phyloP scores from a whole-genome alignment of 352 stramenopile species.

The Pythium rishiriense region DNA sequence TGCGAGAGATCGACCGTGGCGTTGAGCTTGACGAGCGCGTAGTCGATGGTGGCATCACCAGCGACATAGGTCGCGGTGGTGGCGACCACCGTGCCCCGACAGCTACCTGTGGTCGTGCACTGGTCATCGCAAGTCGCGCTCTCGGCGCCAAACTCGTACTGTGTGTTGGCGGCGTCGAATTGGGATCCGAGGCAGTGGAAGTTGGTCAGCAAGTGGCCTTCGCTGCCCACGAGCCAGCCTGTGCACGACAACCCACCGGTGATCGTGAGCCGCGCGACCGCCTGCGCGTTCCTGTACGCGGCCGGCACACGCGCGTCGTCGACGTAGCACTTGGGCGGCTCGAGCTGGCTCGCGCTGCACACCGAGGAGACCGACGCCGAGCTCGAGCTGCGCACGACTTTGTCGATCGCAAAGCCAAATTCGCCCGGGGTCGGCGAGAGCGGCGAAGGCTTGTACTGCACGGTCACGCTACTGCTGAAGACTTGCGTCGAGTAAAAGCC shows the following conservation, averaged over 20 bases:
- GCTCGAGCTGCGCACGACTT: conserved; percentile 34
- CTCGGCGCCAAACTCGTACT: conserved; percentile 47
- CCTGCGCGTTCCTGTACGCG: conserved; percentile 29
- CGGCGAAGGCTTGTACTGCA: conserved; percentile 33
- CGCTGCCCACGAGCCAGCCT: conserved; percentile 43
- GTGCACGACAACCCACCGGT: conserved; percentile 35
- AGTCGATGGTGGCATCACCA: conserved; percentile 33
- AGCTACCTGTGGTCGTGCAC: conserved; percentile 25
- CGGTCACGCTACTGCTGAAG: conserved; percentile 28
- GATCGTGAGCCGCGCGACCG: conserved; percentile 40
- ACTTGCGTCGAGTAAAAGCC: conserved; percentile 39
- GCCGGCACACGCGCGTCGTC: conserved; percentile 24
- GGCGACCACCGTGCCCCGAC: conserved; percentile 30
- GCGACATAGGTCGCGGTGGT: conserved; percentile 32
- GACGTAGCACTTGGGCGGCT: conserved; percentile 39
- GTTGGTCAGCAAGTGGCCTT: conserved; percentile 53
- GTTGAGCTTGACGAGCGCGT: conserved; percentile 48
- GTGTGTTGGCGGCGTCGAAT: conserved; percentile 20
- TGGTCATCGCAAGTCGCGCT: conserved; percentile 30
- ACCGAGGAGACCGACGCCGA: conserved; percentile 17
- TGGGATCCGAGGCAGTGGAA: conserved; percentile 41
- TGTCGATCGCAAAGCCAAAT: conserved; percentile 37
- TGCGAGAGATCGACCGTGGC: conserved; percentile 24
- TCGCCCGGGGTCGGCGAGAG: conserved; percentile 1
- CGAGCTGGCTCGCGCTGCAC: conserved; percentile 34